phyloP scores from a whole-genome alignment of 2,329 filamentous ascomycete genomes.

The Exserohilum turcica region DNA sequence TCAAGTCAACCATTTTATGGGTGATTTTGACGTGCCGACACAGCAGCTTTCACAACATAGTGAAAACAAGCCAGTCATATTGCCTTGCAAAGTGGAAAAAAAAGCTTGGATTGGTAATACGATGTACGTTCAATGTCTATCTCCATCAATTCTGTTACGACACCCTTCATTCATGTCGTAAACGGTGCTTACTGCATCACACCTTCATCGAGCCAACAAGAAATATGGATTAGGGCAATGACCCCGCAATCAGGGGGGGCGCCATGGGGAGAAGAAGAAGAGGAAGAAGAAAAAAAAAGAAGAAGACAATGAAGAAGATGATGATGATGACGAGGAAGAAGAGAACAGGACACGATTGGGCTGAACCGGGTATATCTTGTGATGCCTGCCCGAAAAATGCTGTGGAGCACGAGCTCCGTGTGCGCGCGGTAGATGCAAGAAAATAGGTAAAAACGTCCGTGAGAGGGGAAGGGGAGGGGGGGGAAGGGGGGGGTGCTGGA shows the following conservation, averaged over 20 bases:
- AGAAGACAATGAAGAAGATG: conserved; percentile 3
- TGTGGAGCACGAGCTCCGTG: conserved; percentile 12
- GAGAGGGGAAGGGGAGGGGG: too few relatives aligned
- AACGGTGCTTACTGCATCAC: not conserved
- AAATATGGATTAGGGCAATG: conserved; percentile 3
- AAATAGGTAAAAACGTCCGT: conserved; percentile 2
- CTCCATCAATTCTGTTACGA: not conserved
- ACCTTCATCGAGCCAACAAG: conserved; percentile 1
- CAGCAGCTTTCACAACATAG: too few relatives aligned
- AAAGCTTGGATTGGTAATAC: not conserved
- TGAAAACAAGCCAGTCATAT: too few relatives aligned
- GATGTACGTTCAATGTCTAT: not conserved
- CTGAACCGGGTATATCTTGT: conserved; percentile 18
- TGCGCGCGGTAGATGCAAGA: conserved; percentile 8
- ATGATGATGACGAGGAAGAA: too few relatives aligned
- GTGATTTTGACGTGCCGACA: too few relatives aligned
- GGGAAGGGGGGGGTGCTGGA: too few relatives aligned
- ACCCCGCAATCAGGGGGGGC: not conserved
- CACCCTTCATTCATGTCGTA: conserved; percentile 2
- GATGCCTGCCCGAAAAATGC: conserved; percentile 14
- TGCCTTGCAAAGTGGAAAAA: too few relatives aligned
- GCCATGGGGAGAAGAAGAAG: not conserved
- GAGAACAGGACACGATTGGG: conserved; percentile 12
- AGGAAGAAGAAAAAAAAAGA: not conserved
- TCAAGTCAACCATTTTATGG: too few relatives aligned